Base-by-base conservation (phyloP, 768 basidiomycete genomes). In the Calocybe gangraenosa region DNA sequence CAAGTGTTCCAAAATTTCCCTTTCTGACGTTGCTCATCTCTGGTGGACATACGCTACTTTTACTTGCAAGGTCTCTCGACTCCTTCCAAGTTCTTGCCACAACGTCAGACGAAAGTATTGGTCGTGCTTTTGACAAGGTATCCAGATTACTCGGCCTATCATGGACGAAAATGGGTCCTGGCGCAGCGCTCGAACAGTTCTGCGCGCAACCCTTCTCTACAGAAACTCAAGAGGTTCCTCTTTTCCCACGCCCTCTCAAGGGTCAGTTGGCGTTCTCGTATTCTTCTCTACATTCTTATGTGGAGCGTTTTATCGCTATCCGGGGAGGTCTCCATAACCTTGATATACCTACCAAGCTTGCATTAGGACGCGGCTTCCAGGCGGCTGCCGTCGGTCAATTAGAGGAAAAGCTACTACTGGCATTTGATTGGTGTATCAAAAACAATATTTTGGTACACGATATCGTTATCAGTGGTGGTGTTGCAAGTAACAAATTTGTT, bases 31-130 rank as follows among this genome's bases (percentile, higher is more conserved):
- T 97, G 10, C 75, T 98, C 14, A 73, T 95, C 38, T 94, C 92
- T 0, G 95, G 95, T n/a, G 94, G 94, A 2, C 95, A 98, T 61
- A 93, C 94, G 0, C 71, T 97, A 31, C 74, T 98, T 30, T 72
- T 96, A 1, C 80, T 95, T 9, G 89, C 84, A 1, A 70, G 60
- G 0, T 81, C 83, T 1, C 60, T 63, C 20, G 68, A 66, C 4
- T 64, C 69, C 0, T 96, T 89, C 61, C 69, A 71, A 48, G 77
- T 87, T 31, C 67, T 97, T 21, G 84, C 87, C 0, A 84, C 82
- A 13, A 89, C 87, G 0, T 64, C 68, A 4, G 92, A 94, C 53
- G 79, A 80, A 56, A 81, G 80, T 47, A 76, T 93, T 17, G 92
- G 93, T 1, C 76, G 84, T 38, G 73, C 84, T 0, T 87, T 89